Conservation (phyloP, 164 flowering plant genomes). For the Magnolia sinica region DNA sequence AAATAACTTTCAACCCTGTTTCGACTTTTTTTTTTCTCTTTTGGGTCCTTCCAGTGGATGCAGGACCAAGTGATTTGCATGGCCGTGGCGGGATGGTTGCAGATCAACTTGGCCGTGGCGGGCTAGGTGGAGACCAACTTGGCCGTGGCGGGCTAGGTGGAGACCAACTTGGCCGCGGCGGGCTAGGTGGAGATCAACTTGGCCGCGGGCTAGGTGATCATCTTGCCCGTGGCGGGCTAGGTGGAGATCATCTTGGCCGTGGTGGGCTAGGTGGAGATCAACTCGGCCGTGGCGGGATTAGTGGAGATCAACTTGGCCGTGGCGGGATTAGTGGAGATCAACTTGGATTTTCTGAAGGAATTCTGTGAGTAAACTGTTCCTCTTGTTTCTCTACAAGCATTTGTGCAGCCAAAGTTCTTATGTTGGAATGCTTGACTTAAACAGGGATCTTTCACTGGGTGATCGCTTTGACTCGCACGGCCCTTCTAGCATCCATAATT, state of each 20-base stretch:
- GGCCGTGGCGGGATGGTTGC: slow-evolving; percentile 3
- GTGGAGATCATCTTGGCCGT: not conserved
- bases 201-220: slow-evolving; percentile 4
- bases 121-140: not conserved
- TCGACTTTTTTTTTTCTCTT: not conserved
- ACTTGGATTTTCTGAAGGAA: slow-evolving; percentile 4
- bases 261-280: slow-evolving; percentile 6
- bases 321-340: slow-evolving; percentile 3
- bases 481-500: slow-evolving; percentile 10
- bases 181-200: not conserved
- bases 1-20: not conserved
- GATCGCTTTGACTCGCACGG: slow-evolving; percentile 16
- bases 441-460: slow-evolving; percentile 14
- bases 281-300: not conserved
- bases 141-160: slow-evolving; percentile 3
- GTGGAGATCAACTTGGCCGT: not conserved
- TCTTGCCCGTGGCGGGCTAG: not conserved
- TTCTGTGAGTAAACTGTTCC: not conserved
- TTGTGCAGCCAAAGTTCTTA: not conserved
- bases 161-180: not conserved
- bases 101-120: not conserved
- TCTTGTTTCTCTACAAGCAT: not conserved
- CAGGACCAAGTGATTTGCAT: slow-evolving; percentile 5
- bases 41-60: slow-evolving; percentile 1
- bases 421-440: not conserved